Base-by-base conservation (phyloP, 208 protist species). In the Tetramitus jugosus region DNA sequence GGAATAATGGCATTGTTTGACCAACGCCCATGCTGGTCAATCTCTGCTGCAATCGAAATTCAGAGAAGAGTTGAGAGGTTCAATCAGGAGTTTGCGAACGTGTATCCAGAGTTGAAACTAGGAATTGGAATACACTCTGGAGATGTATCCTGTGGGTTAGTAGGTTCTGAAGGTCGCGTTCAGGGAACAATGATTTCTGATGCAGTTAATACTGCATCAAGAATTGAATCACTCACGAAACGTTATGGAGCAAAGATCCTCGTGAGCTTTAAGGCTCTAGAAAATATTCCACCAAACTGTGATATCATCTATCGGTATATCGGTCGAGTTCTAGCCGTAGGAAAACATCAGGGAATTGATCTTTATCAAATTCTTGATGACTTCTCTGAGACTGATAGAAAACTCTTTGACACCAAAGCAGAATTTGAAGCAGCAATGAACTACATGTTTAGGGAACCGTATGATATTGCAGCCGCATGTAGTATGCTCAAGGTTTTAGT, bases 111-210 rank as follows among this genome's bases (percentile, higher is more conserved):
- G 39, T 26, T 69, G 14, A 10, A 46, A 26, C 39, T 69, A 26
- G 64, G 64, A 20, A 69, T 69, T 26, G 64, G 64, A 10, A 20
- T 69, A 26, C 64, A 69, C 20, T 26, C 14, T 46, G 64, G 64
- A 26, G 20, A 20, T 69, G 64, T 69, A 26, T 10, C 20, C 10
- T 10, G 14, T 40, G 64, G 64, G 14, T 52, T 46, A 20, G 20
- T 69, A 26, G 64, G 64, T 43, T 13, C 7, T 29, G 14, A 26
- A 26, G 49, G 49, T 13, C 1, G 62, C 8, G 4, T 62, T 3
- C 10, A 62, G 4, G 56, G 10, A 33, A 62, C 56, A 33, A 26
- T 62, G 10, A 69, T 69, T 29, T 69, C 62, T 31, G 62, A 69
- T 69, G 43, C 62, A 10, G 35, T 40, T 7, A 69, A 69, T 42